Percentiles rank a stretch among this genome's conserved stretches.
phyloP scores from a whole-genome alignment of 2,329 filamentous ascomycete genomes.

The Ascochyta fabae region DNA sequence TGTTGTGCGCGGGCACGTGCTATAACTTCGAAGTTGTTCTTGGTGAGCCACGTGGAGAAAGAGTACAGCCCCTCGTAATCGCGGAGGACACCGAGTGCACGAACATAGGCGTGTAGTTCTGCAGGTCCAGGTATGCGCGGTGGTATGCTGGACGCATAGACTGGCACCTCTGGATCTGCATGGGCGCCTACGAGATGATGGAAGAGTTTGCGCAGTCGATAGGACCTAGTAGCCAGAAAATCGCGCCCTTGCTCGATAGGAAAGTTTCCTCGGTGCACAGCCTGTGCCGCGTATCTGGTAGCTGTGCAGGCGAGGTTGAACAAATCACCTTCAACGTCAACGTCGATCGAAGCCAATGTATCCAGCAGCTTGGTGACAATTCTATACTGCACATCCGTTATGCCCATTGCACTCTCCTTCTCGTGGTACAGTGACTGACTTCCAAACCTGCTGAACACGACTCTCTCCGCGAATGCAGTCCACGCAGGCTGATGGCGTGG shows the following conservation, averaged over 20 bases:
- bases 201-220: slow-evolving; percentile 36
- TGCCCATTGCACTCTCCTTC: slow-evolving; percentile 11
- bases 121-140: slow-evolving; percentile 55
- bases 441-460: slow-evolving; percentile 22
- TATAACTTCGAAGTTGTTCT: slow-evolving; percentile 34
- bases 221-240: slow-evolving; percentile 25
- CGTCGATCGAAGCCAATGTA: slow-evolving; percentile 33
- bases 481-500: slow-evolving; percentile 40
- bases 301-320: slow-evolving; percentile 45
- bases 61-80: slow-evolving; percentile 65
- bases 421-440: background rate
- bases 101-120: slow-evolving; percentile 66
- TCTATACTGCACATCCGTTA: slow-evolving; percentile 28
- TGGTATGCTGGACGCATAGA: slow-evolving; percentile 31
- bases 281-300: slow-evolving; percentile 38
- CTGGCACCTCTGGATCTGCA: slow-evolving; percentile 16
- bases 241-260: slow-evolving; percentile 17
- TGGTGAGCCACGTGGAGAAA: slow-evolving; percentile 64
- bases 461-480: slow-evolving; percentile 36
- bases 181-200: slow-evolving; percentile 31
- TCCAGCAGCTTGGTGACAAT: slow-evolving; percentile 34
- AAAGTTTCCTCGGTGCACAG: slow-evolving; percentile 19
- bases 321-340: slow-evolving; percentile 44
- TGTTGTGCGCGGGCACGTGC: slow-evolving; percentile 34
- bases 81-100: slow-evolving; percentile 66